Evolutionary conservation across 2,329 filamentous ascomycete species (phyloP).

Genomic region (Cytospora leucostoma): DNA sequence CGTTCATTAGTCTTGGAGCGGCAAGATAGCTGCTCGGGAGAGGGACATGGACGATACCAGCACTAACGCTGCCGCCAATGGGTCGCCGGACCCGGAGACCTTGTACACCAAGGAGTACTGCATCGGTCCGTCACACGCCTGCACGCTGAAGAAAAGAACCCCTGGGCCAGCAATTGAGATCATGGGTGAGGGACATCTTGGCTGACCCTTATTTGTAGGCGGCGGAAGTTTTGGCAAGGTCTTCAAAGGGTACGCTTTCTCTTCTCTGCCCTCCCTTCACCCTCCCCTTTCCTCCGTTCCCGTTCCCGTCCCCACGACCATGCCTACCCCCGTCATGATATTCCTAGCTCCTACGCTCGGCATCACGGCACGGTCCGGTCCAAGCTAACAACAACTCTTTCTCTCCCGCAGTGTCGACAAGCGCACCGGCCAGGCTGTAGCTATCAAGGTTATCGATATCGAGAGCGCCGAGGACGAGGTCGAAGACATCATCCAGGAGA

Average conservation of each 20-base stretch:
- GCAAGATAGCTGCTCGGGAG: constrained; percentile 51
- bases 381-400: constrained; percentile 22
- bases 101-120: constrained; percentile 93
- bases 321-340: background rate
- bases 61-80: constrained; percentile 47
- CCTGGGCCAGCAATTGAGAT: background rate
- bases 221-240: constrained; percentile 98
- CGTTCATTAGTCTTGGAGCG: background rate
- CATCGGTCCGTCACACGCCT: constrained; percentile 62
- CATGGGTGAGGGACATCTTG: constrained; percentile 20
- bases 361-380: background rate
- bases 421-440: constrained; percentile 87
- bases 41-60: constrained; percentile 38
- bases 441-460: constrained; percentile 98
- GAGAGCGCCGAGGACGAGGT: constrained; percentile 99
- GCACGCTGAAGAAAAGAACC: constrained; percentile 9
- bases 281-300: constrained; percentile 21
- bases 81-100: constrained; percentile 77
- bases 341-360: background rate
- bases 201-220: constrained; percentile 53
- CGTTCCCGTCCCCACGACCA: background rate
- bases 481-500: constrained; percentile 98
- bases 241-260: constrained; percentile 80
- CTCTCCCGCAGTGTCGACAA: constrained; percentile 74
- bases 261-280: background rate